Conservation (phyloP, 208 protist species). For the Trypanosoma brucei region DNA sequence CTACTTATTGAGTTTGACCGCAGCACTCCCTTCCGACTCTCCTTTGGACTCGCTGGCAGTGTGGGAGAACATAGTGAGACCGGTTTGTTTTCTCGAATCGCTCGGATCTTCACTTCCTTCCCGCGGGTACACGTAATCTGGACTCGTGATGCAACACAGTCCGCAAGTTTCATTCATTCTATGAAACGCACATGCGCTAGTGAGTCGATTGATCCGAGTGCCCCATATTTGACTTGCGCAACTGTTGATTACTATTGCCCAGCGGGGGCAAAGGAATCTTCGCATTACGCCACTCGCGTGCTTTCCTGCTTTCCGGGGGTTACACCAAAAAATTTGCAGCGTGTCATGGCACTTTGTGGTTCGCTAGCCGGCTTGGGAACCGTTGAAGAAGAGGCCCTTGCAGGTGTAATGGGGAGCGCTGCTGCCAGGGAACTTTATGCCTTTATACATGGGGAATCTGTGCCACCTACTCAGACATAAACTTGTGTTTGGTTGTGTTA, state of each 20-base stretch:
- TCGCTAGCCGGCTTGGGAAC: slow-evolving; percentile 72
- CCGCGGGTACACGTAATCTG: slow-evolving; percentile 66
- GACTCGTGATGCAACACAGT: slow-evolving; percentile 69
- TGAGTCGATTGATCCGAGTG: slow-evolving; percentile 54
- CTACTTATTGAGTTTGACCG: slow-evolving; percentile 78
- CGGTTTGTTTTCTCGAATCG: slow-evolving; percentile 52
- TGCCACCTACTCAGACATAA: background rate
- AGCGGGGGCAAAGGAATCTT: slow-evolving; percentile 25
- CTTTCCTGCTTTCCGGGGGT: slow-evolving; percentile 76
- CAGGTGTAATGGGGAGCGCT: slow-evolving; percentile 37
- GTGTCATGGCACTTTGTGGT: slow-evolving; percentile 69
- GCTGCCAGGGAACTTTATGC: slow-evolving; percentile 42
- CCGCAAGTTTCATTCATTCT: slow-evolving; percentile 56
- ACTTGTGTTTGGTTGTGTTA: background rate
- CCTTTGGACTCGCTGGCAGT: slow-evolving; percentile 11
- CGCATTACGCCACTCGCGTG: slow-evolving; percentile 67
- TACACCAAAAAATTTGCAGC: slow-evolving; percentile 40
- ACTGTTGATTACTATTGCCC: slow-evolving; percentile 26
- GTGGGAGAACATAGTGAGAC: background rate
- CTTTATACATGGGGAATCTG: slow-evolving; percentile 53
- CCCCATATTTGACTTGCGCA: slow-evolving; percentile 46
- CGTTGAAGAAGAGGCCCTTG: slow-evolving; percentile 53
- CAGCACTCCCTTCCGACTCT: slow-evolving; percentile 51
- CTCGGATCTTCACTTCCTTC: slow-evolving; percentile 48
- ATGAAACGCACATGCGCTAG: slow-evolving; percentile 59